These are phyloP conservation scores for Pseudohalonectria lignicola DNA, from an alignment of 2,329 filamentous ascomycete species.

Conservation along the genomic window DNA sequence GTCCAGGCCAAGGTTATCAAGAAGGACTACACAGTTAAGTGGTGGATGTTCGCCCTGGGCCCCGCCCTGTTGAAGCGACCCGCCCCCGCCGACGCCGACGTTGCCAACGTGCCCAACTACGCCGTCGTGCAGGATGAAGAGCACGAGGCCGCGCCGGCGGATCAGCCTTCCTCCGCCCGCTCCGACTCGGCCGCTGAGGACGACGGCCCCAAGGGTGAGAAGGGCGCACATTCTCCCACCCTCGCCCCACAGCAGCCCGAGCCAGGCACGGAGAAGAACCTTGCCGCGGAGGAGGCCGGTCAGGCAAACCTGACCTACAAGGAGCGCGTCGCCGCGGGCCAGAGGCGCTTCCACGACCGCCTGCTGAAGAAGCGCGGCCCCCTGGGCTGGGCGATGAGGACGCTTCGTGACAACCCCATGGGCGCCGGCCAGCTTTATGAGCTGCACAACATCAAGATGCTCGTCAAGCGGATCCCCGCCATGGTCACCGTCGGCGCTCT, in stretches of 20 bases:
- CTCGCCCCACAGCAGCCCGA: constrained; percentile 1
- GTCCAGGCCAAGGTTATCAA: constrained; percentile 57
- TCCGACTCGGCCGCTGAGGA: constrained; percentile 14
- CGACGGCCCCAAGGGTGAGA: constrained; percentile 12
- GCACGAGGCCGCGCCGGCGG: constrained; percentile 13
- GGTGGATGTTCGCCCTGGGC: constrained; percentile 51
- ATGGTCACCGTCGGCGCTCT: constrained; percentile 50
- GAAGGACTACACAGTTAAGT: constrained; percentile 53
- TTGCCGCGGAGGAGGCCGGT: constrained; percentile 30
- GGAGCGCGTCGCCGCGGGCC: constrained; percentile 44
- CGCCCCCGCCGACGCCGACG: constrained; percentile 38
- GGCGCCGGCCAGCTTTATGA: constrained; percentile 67
- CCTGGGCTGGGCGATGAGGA: constrained; percentile 76
- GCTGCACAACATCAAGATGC: constrained; percentile 53
- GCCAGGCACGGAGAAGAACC: constrained; percentile 28
- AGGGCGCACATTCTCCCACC: constrained; percentile 10
- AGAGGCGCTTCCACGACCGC: constrained; percentile 48
- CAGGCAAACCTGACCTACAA: constrained; percentile 44
- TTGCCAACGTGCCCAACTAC: constrained; percentile 61
- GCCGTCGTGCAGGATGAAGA: constrained; percentile 58
- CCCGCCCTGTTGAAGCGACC: constrained; percentile 54
- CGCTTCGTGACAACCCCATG: constrained; percentile 62
- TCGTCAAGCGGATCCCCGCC: constrained; percentile 58
- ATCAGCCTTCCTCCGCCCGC: constrained; percentile 8
- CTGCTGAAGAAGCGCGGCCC: constrained; percentile 53